Conservation (phyloP, 2,329 filamentous ascomycete genomes). For the Myriosclerotinia duriaeana region DNA sequence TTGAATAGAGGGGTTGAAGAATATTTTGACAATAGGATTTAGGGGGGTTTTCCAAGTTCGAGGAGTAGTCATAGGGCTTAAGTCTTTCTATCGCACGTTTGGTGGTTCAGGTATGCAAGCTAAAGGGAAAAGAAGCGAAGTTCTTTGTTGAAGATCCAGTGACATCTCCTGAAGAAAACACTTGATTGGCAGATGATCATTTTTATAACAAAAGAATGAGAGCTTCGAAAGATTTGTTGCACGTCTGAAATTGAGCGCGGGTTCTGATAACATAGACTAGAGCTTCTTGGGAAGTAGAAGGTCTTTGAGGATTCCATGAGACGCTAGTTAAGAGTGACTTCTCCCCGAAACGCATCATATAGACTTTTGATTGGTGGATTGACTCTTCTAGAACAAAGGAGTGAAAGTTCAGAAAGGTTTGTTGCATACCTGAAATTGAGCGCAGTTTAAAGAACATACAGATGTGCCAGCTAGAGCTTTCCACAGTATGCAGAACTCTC, state of each 20-base stretch:
- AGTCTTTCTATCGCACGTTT: neutral
- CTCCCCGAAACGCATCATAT: neutral
- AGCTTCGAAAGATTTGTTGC: neutral
- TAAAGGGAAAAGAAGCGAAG: neutral
- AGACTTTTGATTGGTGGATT: neutral
- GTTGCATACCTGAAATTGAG: neutral
- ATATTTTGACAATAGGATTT: neutral
- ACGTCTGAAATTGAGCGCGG: conserved; percentile 7
- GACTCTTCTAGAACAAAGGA: neutral
- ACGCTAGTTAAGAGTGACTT: neutral
- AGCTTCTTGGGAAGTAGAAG: neutral
- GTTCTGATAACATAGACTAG: neutral
- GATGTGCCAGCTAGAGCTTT: neutral
- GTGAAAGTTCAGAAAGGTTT: neutral
- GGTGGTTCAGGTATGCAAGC: neutral
- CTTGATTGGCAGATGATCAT: neutral
- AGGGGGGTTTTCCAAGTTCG: neutral
- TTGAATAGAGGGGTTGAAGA: neutral
- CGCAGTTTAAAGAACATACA: neutral
- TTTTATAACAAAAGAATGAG: neutral
- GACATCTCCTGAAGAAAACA: neutral
- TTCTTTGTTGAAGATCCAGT: neutral
- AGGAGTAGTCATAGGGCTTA: too few species aligned
- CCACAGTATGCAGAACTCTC: neutral
- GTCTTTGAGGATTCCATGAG: neutral